Evolutionary conservation across 2,329 filamentous ascomycete species (phyloP), one percentile per base, ranked within the genome.

Genomic region (Fusarium compactum): DNA sequence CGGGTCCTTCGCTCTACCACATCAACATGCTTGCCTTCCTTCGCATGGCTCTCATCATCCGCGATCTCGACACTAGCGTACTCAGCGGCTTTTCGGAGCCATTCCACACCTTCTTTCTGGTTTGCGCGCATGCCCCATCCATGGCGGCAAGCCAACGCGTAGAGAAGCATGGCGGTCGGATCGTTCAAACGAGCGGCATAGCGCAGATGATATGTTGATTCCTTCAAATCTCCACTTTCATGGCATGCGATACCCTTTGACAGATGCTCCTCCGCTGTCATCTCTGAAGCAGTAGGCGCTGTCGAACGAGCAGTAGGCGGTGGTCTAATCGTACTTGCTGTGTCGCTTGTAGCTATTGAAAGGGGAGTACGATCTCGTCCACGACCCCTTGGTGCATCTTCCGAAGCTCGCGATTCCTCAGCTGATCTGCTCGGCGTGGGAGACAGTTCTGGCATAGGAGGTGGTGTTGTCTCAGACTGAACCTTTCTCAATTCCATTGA

Each of bases 51-150:
- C 77, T 95, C 92, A 54, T 96, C 92, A 52, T 95, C 93, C 7
- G 92, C 92, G 68, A 97, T 91, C 78, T 97, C 94, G 29, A 94
- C 82, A 60, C 92, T 91, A 6, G 93, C 93, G 57, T 87, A 91
- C 76, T 98, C 93, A 11, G 96, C 94, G 6, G 96, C 96, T 78
- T 95, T 96, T 47, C 94, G 90, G 60, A 99, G 84, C 96, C 96
- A 99, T 74, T 91, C 88, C 1, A 98, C 92, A 10, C 94, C 96
- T 80, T 99, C 96, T 50, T 87, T 87, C 76, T 94, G 94, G 78
- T 97, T 98, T 10, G 94, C 89, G 12, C 95, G 91, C 93, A 98
- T 98, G 20, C 96, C 96, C 96, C 96, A 99, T 51, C 96, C 96
- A 78, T 99, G 96, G 52, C 96, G 89, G 77, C 95, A 98, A 14